Evolutionary conservation across 352 stramenopile species (phyloP).

Genomic region (Lagenidium sp.): DNA sequence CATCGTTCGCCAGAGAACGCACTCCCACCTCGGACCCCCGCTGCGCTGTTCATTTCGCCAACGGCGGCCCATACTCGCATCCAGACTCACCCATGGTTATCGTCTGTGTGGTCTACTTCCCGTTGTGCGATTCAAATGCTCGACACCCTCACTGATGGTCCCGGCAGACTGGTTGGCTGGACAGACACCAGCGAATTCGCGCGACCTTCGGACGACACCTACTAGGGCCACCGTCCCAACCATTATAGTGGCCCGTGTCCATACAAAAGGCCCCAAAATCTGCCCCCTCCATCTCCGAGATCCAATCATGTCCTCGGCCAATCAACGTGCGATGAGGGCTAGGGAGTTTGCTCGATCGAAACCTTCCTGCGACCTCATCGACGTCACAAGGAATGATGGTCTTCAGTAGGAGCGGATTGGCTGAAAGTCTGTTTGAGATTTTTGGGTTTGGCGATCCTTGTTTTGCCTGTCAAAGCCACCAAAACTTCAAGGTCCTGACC

Average conservation of each 20-base stretch:
- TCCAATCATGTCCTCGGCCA: slow-evolving; percentile 9
- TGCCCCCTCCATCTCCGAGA: no score
- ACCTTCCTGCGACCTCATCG: slow-evolving; percentile 10
- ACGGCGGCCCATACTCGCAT: no score
- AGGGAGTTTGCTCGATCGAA: background rate
- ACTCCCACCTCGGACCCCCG: no score
- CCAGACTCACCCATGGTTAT: slow-evolving; percentile 22
- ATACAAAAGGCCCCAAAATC: background rate
- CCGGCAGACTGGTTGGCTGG: slow-evolving; percentile 14
- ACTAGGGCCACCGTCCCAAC: background rate
- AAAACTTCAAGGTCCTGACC: no score
- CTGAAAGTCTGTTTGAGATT: slow-evolving; percentile 1
- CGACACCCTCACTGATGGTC: background rate
- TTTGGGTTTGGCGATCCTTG: no score
- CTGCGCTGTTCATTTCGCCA: no score
- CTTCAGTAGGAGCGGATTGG: slow-evolving; percentile 4
- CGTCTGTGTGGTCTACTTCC: slow-evolving; percentile 25
- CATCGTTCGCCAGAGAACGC: no score
- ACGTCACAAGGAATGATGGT: slow-evolving; percentile 11
- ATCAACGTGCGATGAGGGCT: slow-evolving; percentile 7
- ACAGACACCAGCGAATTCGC: slow-evolving; percentile 19
- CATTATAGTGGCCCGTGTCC: slow-evolving; percentile 1
- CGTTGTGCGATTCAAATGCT: slow-evolving; percentile 20
- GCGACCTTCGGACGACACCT: slow-evolving; percentile 12
- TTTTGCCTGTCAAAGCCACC: no score